These are phyloP conservation scores for Berkeleyomyces rouxiae DNA, from an alignment of 2,329 filamentous ascomycete species.

Conservation along the genomic window DNA sequence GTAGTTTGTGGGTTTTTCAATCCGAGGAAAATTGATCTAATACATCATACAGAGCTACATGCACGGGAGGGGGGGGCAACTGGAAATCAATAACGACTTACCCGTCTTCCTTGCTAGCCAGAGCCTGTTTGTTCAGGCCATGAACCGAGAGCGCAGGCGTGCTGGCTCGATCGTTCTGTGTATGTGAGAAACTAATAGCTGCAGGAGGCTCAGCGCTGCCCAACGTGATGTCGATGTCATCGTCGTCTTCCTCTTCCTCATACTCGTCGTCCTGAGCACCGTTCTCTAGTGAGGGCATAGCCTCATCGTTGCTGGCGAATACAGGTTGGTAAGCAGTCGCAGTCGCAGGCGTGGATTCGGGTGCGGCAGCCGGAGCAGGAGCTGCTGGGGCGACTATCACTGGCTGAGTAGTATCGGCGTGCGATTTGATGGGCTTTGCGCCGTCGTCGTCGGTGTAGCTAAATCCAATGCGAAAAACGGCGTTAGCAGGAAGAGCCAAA, in stretches of 20 bases:
- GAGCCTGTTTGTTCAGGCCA: constrained; percentile 41
- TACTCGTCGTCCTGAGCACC: constrained; percentile 29
- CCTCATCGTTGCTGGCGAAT: constrained; percentile 16
- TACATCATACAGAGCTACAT: constrained; percentile 3
- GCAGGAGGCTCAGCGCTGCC: constrained; percentile 19
- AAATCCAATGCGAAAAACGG: not conserved
- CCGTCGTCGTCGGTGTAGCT: constrained; percentile 15
- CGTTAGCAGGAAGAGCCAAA: not conserved
- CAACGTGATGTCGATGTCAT: constrained; percentile 43
- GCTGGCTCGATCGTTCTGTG: constrained; percentile 21
- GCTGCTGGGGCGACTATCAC: not conserved
- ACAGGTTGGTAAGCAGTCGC: not conserved
- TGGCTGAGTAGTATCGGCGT: not conserved
- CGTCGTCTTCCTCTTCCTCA: constrained; percentile 30
- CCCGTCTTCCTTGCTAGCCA: constrained; percentile 26
- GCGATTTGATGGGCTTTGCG: constrained; percentile 16
- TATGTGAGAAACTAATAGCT: constrained; percentile 11
- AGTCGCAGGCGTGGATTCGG: not conserved
- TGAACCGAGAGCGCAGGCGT: constrained; percentile 16
- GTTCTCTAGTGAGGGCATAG: constrained; percentile 19
- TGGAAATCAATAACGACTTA: constrained; percentile 19
- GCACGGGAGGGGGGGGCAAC: not conserved
- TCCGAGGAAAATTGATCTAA: not conserved
- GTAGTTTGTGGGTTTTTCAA: too few species aligned
- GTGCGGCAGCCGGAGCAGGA: not conserved